Base-by-base conservation (phyloP, 2,329 filamentous ascomycete species). In the Xylariaceae sp. region DNA sequence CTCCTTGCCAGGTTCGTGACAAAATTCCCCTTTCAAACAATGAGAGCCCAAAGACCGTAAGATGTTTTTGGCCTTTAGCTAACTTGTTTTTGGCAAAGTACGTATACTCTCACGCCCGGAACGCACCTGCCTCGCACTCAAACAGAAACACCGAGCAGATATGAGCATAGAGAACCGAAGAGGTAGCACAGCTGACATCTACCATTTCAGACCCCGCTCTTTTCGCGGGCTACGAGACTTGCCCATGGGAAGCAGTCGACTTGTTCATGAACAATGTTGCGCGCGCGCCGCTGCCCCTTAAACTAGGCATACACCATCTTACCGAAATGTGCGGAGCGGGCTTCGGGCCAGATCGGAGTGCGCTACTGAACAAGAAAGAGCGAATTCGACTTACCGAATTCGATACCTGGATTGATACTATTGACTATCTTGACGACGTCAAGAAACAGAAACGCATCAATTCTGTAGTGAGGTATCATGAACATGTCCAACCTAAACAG, bases 251-350 rank as follows among this genome's bases (percentile, higher is more conserved):
- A 42, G 82, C 80, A 1, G 76, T 87, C 19, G 80, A 83, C 60
- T 67, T 71, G 12, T 87, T 89, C 63, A 71, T 88, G 70, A 76
- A 72, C 51, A 76, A 80, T 51, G 76, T 76, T 10, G 75, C 80
- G 10, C 71, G 73, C 36, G 73, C 72, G 1, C 83, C 84, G 6
- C 69, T 87, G 27, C 83, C 83, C 2, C 76, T 81, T 55, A 83
- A 84, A 64, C 68, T 88, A 39, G 76, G 79, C 5, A 71, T 83
- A 49, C 84, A 88, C 63, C 85, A 88, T 63, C 63, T 88, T 27
- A 75, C 73, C 49, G 82, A 88, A 69, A 88, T 89, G 84, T 78
- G 75, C 55, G 75, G 72, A 1, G 77, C 80, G 5, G 80, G 80
- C 14, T 75, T 81, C 66, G 75, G 76, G 0, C 62, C 72, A 11